Percentiles rank a stretch among this genome's conserved stretches.
phyloP scores from a whole-genome alignment of 192 early-diverging fungal genomes.

The Chytriomyces sp. region DNA sequence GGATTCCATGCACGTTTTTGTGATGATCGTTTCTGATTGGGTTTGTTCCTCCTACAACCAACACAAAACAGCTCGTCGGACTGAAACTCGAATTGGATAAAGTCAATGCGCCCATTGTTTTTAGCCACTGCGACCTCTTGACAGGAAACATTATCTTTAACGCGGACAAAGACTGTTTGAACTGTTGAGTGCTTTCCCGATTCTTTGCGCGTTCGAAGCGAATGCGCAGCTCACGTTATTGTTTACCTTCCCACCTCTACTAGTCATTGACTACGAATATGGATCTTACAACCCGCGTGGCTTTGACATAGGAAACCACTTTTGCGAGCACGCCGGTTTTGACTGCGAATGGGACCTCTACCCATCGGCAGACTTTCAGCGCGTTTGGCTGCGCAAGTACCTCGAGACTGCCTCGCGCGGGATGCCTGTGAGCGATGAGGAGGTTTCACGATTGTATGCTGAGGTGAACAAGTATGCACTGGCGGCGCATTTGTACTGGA shows the following conservation, averaged over 20 bases:
- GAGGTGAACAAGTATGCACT: slow-evolving; percentile 85
- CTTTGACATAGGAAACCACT: slow-evolving; percentile 97
- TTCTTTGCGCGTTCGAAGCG: neutral
- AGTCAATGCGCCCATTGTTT: slow-evolving; percentile 78
- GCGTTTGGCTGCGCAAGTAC: slow-evolving; percentile 77
- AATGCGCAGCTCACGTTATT: neutral
- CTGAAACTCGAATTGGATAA: slow-evolving; percentile 46
- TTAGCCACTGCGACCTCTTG: slow-evolving; percentile 92
- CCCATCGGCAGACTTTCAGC: slow-evolving; percentile 71
- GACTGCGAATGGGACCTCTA: slow-evolving; percentile 92
- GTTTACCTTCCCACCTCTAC: neutral
- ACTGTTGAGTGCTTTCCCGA: no score
- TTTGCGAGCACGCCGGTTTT: slow-evolving; percentile 92
- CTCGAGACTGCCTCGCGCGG: slow-evolving; percentile 34
- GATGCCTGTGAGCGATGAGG: slow-evolving; percentile 39
- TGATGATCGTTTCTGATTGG: slow-evolving; percentile 31
- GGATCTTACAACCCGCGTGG: slow-evolving; percentile 79
- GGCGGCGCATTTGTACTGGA: slow-evolving; percentile 95
- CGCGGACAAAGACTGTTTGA: slow-evolving; percentile 44
- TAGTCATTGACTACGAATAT: slow-evolving; percentile 91
- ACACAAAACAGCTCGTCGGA: neutral
- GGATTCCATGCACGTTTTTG: slow-evolving; percentile 38
- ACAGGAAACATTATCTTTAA: slow-evolving; percentile 88
- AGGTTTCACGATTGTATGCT: slow-evolving; percentile 64
- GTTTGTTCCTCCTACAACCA: neutral